Conservation (phyloP, 495 filamentous ascomycete genomes). For the Neurospora sp. region DNA sequence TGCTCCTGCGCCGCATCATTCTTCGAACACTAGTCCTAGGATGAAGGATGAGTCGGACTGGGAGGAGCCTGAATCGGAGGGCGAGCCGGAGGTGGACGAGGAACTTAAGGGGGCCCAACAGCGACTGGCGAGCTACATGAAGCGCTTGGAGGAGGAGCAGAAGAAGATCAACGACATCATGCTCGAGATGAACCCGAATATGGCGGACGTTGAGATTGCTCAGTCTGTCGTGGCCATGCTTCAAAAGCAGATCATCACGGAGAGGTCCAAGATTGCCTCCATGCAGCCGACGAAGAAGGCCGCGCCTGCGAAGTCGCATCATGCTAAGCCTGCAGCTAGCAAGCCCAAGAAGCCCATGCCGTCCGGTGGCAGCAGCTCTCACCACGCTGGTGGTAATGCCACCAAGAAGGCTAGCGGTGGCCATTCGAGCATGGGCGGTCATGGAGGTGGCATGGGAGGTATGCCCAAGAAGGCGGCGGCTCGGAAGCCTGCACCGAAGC, state of each 20-base stretch:
- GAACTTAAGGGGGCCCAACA: slow-evolving; percentile 12
- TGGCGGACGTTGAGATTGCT: slow-evolving; percentile 48
- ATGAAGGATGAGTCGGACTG: slow-evolving; percentile 53
- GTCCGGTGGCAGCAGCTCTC: slow-evolving; percentile 4
- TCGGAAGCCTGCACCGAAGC: slow-evolving; percentile 41
- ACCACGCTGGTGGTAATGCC: slow-evolving; percentile 11
- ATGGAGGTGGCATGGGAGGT: slow-evolving; percentile 18
- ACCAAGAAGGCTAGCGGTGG: slow-evolving; percentile 23
- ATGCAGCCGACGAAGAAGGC: slow-evolving; percentile 26
- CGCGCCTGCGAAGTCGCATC: slow-evolving; percentile 17
- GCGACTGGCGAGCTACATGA: slow-evolving; percentile 13
- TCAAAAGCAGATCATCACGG: slow-evolving; percentile 37
- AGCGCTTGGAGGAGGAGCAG: slow-evolving; percentile 42
- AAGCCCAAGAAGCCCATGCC: slow-evolving; percentile 31
- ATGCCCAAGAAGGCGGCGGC: slow-evolving; percentile 35
- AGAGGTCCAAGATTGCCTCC: slow-evolving; percentile 34
- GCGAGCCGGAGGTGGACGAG: slow-evolving; percentile 20
- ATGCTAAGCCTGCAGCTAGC: slow-evolving; percentile 22
- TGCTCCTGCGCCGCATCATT: slow-evolving; percentile 29
- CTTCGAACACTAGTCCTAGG: slow-evolving; percentile 18
- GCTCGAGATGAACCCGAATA: slow-evolving; percentile 58
- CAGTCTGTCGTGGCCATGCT: slow-evolving; percentile 37
- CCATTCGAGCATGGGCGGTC: not conserved
- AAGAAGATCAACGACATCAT: slow-evolving; percentile 58
- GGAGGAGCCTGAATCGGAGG: slow-evolving; percentile 31